These are phyloP conservation scores for Venturiaceae sp. DNA, from an alignment of 2,329 filamentous ascomycete genomes.

Conservation along the genomic window DNA sequence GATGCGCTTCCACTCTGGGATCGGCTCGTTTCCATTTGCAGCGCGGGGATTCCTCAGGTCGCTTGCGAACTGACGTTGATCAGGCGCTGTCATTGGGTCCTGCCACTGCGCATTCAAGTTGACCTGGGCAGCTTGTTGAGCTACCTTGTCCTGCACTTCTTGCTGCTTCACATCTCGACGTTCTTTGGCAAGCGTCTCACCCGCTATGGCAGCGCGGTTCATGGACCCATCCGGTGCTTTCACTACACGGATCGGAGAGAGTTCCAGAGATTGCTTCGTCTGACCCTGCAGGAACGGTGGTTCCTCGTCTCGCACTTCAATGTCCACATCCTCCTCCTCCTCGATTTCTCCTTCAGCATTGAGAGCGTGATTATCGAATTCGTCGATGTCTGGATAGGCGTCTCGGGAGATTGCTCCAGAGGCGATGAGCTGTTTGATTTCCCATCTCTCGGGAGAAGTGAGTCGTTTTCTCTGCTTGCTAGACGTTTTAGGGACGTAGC, in stretches of 20 bases:
- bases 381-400: slow-evolving; percentile 89
- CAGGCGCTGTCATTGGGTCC: slow-evolving; percentile 84
- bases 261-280: slow-evolving; percentile 88
- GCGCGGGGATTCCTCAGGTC: slow-evolving; percentile 64
- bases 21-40: slow-evolving; percentile 50
- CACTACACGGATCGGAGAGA: slow-evolving; percentile 91
- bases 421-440: slow-evolving; percentile 91
- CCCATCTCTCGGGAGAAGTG: slow-evolving; percentile 95
- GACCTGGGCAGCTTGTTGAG: slow-evolving; percentile 65
- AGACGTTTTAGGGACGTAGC: slow-evolving; percentile 31
- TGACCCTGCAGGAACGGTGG: slow-evolving; percentile 93
- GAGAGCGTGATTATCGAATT: slow-evolving; percentile 83
- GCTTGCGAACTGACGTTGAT: slow-evolving; percentile 79
- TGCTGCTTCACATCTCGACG: slow-evolving; percentile 80
- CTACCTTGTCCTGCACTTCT: slow-evolving; percentile 69
- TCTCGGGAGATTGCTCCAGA: slow-evolving; percentile 88
- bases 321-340: slow-evolving; percentile 92
- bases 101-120: slow-evolving; percentile 90
- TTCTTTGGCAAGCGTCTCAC: slow-evolving; percentile 80
- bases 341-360: slow-evolving; percentile 82
- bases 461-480: slow-evolving; percentile 69
- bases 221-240: slow-evolving; percentile 98
- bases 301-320: slow-evolving; percentile 92
- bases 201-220: slow-evolving; percentile 92
- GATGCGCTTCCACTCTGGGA: slow-evolving; percentile 89